Base-by-base conservation (phyloP, 345 rosid genomes). In the Gossypium australe region DNA sequence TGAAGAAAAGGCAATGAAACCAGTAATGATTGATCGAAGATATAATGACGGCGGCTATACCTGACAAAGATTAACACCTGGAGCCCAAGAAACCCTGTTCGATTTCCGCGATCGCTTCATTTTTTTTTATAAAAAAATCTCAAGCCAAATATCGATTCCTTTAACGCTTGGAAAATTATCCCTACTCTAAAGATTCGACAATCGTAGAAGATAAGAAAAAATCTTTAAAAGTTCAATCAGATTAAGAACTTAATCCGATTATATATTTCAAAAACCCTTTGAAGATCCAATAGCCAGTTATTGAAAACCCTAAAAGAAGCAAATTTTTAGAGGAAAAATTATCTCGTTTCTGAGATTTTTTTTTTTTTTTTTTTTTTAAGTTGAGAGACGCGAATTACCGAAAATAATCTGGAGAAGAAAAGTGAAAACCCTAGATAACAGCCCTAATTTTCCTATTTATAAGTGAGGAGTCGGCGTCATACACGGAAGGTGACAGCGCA, bases 11-110 rank as follows among this genome's bases (percentile, higher is more conserved):
- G 59, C 11, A 56, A 71, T 2, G 63, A 55, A 71, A 55, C 27
- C 3, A 55, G 1, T 55, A 60, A 73, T 45, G 14, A 22, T 51
- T 14, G 48, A 52, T 58, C 12, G 58, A 56, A 71, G 45, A 72
- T 14, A 68, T 14, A 20, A 34, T 27, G 60, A 60, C 14, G 25
- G 51, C 13, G 18, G 55, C 12, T 59, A 78, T 86, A 91, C 91
- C 92, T 88, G 92, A 84, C 84, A 82, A 80, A 88, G 87, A 67
- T 75, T 82, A 81, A 70, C 81, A 65, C 76, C 89, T 16, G 84
- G 62, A 48, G 88, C 85, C 94, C 92, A 86, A 63, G 94, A 80
- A 70, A 87, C 90, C 57, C 83, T 84, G 76, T 79, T 82, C 38
- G 85, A 78, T 85, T 85, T 90, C 87, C 77, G 78, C 84, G 71